Base-by-base conservation (phyloP, 1,284 basidiomycete genomes). In the Coniferiporia sulphurascens region DNA sequence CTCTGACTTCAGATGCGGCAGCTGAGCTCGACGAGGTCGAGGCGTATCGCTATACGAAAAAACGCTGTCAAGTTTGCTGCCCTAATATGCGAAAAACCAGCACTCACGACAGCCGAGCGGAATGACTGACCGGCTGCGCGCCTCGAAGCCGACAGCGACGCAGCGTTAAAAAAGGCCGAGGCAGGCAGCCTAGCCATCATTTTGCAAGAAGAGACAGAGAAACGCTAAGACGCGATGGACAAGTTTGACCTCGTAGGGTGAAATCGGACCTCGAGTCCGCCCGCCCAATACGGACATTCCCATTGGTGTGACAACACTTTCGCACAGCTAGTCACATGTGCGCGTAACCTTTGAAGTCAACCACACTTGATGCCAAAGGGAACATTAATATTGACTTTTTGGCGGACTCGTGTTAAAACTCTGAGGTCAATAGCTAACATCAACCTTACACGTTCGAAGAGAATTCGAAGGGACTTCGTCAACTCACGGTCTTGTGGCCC, bases 131-230 rank as follows among this genome's bases (percentile, higher is more conserved):
- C 54, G 46, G 61, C 57, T 35, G 57, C 49, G n/a, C 61, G 61
- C 44, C 53, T 58, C 32, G 54, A 55, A 22, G 58, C 48, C 9
- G 57, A 36, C 49, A 53, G 54, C 54, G 58, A 56, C n/a, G 55
- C 58, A 51, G 58, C 58, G 22, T 62, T 62, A 43, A 57, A 45
- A 21, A 59, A 36, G 50, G 58, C 61, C 53, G 61, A 59, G 38
- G 57, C 57, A 59, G 61, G 61, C 61, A 59, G 57, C 61, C 61
- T 62, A 27, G 61, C 57, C 61, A 62, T 56, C 61, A 62, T 62
- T 59, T 62, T 62, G 56, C 22, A 55, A n/a, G 56, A 48, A 21
- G 43, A n/a, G 41, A 43, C 34, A 21, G 15, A 43, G 46, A 49
- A 50, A 21, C 12, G 43, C 22, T 32, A 27, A 43, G 55, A 34